phyloP scores from a whole-genome alignment of 2,329 filamentous ascomycete genomes.

The Calonectria montana region DNA sequence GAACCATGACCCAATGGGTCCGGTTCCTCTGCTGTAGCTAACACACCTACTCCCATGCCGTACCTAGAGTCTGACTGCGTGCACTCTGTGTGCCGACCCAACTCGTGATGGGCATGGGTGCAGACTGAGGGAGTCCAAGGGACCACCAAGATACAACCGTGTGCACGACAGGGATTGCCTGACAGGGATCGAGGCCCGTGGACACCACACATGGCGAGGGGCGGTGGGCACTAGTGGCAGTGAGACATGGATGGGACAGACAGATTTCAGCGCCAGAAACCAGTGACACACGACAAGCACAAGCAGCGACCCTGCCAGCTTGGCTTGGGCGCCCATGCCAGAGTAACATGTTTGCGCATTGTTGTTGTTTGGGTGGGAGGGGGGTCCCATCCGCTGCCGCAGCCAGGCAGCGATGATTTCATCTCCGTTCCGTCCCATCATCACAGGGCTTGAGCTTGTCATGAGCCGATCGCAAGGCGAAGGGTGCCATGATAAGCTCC shows the following conservation, averaged over 20 bases:
- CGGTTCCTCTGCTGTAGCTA: constrained; percentile 17
- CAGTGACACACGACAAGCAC: constrained; percentile 23
- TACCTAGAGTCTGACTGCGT: constrained; percentile 11
- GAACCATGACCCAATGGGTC: constrained; percentile 31
- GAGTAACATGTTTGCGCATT: constrained; percentile 11
- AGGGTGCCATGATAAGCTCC: constrained; percentile 14
- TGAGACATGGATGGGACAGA: constrained; percentile 42
- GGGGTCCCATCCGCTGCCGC: neutral
- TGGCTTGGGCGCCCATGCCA: neutral
- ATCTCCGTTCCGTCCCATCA: constrained; percentile 12
- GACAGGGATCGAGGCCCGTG: constrained; percentile 36
- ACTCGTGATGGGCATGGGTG: constrained; percentile 35
- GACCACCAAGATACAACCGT: constrained; percentile 18
- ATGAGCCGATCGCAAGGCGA: neutral
- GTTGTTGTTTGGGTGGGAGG: constrained; percentile 2
- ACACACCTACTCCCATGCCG: constrained; percentile 25
- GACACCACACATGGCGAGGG: constrained; percentile 22
- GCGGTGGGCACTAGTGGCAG: constrained; percentile 41
- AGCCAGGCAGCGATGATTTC: neutral
- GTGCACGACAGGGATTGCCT: constrained; percentile 25
- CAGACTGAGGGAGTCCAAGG: constrained; percentile 11
- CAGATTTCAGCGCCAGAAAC: constrained; percentile 15
- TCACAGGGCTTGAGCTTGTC: constrained; percentile 4
- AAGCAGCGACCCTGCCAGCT: constrained; percentile 5
- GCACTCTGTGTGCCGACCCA: constrained; percentile 31